phyloP scores from a whole-genome alignment of 2,329 filamentous ascomycete genomes.

The Septoria petroselini region DNA sequence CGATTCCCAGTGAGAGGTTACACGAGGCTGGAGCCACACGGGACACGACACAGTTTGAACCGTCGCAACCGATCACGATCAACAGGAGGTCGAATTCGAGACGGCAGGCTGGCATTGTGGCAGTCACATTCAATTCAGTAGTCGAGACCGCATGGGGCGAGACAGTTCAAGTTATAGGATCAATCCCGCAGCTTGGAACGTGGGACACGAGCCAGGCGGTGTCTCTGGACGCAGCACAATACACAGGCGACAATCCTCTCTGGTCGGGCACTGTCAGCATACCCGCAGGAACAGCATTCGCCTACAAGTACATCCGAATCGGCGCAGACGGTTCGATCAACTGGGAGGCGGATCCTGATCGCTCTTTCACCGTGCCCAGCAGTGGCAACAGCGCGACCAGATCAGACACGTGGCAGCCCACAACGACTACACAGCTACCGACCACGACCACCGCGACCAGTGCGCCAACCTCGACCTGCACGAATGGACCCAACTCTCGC shows the following conservation, averaged over 20 bases:
- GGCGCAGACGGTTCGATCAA: constrained; percentile 52
- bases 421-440: constrained; percentile 19
- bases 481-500: constrained; percentile 31
- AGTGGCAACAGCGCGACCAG: constrained; percentile 40
- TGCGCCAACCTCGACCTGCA: constrained; percentile 30
- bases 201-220: constrained; percentile 59
- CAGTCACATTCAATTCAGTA: constrained; percentile 61
- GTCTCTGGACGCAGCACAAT: constrained; percentile 56
- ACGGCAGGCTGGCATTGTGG: constrained; percentile 41
- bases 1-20: constrained; percentile 15
- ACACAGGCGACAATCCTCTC: constrained; percentile 58
- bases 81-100: not conserved
- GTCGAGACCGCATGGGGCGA: constrained; percentile 60
- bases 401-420: constrained; percentile 41
- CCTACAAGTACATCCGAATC: constrained; percentile 62
- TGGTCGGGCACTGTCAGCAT: constrained; percentile 60
- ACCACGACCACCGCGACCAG: constrained; percentile 22
- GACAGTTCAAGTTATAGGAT: constrained; percentile 64
- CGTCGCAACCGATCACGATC: constrained; percentile 14
- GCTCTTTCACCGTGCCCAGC: constrained; percentile 42
- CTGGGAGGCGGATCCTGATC: constrained; percentile 62
- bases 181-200: constrained; percentile 55
- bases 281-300: constrained; percentile 53
- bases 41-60: constrained; percentile 10
- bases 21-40: constrained; percentile 7